A percentile compares a stretch with the other conserved stretches of the same genome.
These are phyloP conservation scores for Globisporangium nodosum DNA, from an alignment of 352 stramenopile species.

Conservation along the genomic window DNA sequence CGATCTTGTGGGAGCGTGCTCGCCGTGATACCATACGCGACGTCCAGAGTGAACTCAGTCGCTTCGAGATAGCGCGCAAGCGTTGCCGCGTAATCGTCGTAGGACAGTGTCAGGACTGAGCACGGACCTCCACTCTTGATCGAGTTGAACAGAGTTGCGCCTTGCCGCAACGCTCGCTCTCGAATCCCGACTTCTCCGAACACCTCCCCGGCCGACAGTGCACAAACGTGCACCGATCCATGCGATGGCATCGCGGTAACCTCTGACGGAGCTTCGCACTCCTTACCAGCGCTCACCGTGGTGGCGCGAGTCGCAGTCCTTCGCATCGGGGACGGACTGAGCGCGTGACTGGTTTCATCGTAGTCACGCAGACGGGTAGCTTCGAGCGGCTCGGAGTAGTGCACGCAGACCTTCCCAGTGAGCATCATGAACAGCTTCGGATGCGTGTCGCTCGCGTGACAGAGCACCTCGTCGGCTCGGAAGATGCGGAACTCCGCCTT, in stretches of 20 bases:
- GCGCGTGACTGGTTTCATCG: constrained; percentile 4
- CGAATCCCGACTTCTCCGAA: constrained; percentile 29
- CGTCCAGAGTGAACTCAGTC: constrained; percentile 20
- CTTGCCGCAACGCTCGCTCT: constrained; percentile 13
- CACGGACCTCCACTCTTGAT: constrained; percentile 7
- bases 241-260: neutral
- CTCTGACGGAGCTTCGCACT: constrained; percentile 5
- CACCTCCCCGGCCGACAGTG: constrained; percentile 23
- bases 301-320: neutral
- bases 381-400: constrained; percentile 15
- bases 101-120: constrained; percentile 20
- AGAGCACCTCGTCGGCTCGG: constrained; percentile 26
- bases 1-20: constrained; percentile 32
- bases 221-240: constrained; percentile 25
- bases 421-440: constrained; percentile 33
- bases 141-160: constrained; percentile 27
- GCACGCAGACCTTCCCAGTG: constrained; percentile 33
- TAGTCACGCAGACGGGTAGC: constrained; percentile 9
- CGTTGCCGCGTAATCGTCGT: constrained; percentile 21
- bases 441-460: constrained; percentile 7
- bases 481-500: constrained; percentile 26
- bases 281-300: neutral
- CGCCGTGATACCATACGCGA: constrained; percentile 18
- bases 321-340: constrained; percentile 2
- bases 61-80: constrained; percentile 19